These are phyloP conservation scores for Acephala macrosclerotiorum DNA, from an alignment of 2,329 filamentous ascomycete species.

Conservation along the genomic window DNA sequence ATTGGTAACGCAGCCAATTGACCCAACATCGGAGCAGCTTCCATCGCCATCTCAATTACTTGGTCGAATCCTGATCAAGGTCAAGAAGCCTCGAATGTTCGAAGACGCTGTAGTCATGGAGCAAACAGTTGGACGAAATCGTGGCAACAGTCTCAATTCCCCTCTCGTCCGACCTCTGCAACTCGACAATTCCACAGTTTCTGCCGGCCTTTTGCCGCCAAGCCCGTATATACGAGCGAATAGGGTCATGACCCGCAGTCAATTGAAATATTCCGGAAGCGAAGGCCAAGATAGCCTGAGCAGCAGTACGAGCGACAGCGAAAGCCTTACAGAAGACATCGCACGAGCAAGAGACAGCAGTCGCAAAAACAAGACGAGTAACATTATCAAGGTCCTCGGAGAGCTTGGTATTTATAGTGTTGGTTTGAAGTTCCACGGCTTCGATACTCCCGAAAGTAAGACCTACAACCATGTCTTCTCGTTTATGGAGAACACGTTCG, in stretches of 20 bases:
- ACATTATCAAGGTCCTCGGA: conserved; percentile 84
- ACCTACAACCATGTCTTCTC: conserved; percentile 95
- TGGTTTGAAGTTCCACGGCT: conserved; percentile 83
- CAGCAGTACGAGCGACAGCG: conserved; percentile 80
- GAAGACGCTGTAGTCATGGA: conserved; percentile 51
- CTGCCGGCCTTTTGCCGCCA: conserved; percentile 58
- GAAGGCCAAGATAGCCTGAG: conserved; percentile 57
- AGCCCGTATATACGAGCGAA: conserved; percentile 51
- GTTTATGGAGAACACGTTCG: conserved; percentile 89
- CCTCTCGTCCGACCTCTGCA: conserved; percentile 71
- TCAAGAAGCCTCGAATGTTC: conserved; percentile 73
- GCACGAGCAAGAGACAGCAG: conserved; percentile 61
- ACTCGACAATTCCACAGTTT: conserved; percentile 63
- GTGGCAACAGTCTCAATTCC: conserved; percentile 79
- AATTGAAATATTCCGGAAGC: conserved; percentile 35
- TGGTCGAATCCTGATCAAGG: conserved; percentile 88
- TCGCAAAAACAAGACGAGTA: conserved; percentile 73
- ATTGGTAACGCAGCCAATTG: conserved; percentile 78
- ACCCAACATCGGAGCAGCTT: conserved; percentile 70
- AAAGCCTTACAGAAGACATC: conserved; percentile 65
- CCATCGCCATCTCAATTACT: conserved; percentile 88
- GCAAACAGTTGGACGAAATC: conserved; percentile 56
- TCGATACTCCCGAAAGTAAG: conserved; percentile 79
- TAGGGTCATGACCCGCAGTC: conserved; percentile 29
- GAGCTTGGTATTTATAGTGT: conserved; percentile 81